phyloP scores from a whole-genome alignment of 768 basidiomycete genomes.

The Nidularia sp. region DNA sequence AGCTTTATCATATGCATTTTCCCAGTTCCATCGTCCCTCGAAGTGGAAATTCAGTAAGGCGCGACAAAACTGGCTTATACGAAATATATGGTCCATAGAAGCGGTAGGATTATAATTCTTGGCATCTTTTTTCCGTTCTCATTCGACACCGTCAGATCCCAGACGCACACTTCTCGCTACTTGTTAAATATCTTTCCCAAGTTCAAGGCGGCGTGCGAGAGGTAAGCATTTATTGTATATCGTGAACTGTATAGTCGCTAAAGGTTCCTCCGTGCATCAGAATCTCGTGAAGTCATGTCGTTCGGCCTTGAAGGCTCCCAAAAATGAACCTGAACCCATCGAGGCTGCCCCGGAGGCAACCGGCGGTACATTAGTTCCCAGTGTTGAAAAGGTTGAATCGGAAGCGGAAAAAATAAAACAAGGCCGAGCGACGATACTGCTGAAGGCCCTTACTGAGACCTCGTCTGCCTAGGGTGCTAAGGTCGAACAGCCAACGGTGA shows the following conservation, averaged over 20 bases:
- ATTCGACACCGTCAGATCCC: constrained; percentile 37
- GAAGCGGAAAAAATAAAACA: no score
- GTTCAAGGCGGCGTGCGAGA: constrained; percentile 44
- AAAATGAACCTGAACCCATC: not conserved
- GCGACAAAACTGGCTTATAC: constrained; percentile 69
- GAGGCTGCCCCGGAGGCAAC: not conserved
- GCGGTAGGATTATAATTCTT: constrained; percentile 24
- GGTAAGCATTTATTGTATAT: constrained; percentile 28
- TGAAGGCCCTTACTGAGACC: no score
- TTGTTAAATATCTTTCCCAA: constrained; percentile 38
- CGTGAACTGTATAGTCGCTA: no score
- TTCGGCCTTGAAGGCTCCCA: not conserved
- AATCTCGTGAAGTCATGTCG: not conserved
- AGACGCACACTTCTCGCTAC: constrained; percentile 41
- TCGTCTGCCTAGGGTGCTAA: no score
- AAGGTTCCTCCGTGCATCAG: no score
- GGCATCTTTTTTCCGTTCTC: constrained; percentile 1
- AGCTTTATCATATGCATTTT: constrained; percentile 52
- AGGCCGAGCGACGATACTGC: no score
- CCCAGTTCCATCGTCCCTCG: constrained; percentile 40
- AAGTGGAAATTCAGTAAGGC: constrained; percentile 77
- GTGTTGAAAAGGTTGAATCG: no score
- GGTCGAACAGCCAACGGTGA: no score
- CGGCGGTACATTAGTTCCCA: no score
- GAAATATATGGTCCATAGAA: constrained; percentile 55